These are phyloP conservation scores for Eucalyptus sp. DNA, from an alignment of 345 rosid genomes.

Conservation along the genomic window DNA sequence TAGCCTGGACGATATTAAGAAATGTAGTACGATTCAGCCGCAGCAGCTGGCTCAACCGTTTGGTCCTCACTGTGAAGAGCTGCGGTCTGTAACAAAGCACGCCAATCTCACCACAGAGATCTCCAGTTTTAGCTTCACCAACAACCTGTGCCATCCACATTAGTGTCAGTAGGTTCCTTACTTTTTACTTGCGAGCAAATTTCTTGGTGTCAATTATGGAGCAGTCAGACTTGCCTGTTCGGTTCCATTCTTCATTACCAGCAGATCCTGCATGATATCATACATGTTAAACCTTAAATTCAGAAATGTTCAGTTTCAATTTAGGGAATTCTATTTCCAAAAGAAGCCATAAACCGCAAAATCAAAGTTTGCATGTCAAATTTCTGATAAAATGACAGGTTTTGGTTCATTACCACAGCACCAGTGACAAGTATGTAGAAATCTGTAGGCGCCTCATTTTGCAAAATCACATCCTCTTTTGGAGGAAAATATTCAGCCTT, in stretches of 20 bases:
- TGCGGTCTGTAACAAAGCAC: slow-evolving; percentile 86
- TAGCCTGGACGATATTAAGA: slow-evolving; percentile 76
- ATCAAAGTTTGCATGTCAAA: not conserved
- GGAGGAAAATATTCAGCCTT: slow-evolving; percentile 84
- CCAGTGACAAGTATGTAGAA: slow-evolving; percentile 67
- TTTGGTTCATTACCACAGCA: slow-evolving; percentile 39
- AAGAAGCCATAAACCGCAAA: not conserved
- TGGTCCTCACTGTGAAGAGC: slow-evolving; percentile 80
- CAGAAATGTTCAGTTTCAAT: not conserved
- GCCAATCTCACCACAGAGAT: slow-evolving; percentile 80
- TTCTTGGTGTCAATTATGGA: not conserved
- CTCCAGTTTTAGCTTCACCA: slow-evolving; percentile 65
- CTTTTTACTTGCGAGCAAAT: not conserved
- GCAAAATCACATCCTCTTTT: slow-evolving; percentile 75
- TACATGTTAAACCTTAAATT: not conserved
- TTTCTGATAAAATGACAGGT: not conserved
- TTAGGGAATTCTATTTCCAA: not conserved
- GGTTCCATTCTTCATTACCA: slow-evolving; percentile 25
- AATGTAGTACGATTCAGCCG: slow-evolving; percentile 82
- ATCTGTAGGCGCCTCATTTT: slow-evolving; percentile 81
- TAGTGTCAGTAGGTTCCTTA: not conserved
- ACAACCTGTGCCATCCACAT: slow-evolving; percentile 29
- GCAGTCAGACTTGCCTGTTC: slow-evolving; percentile 34
- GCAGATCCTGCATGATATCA: slow-evolving; percentile 32
- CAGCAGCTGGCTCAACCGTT: slow-evolving; percentile 75